Conservation (phyloP, 129 eudicot genomes). For the Gnaphalium uliginosum region DNA sequence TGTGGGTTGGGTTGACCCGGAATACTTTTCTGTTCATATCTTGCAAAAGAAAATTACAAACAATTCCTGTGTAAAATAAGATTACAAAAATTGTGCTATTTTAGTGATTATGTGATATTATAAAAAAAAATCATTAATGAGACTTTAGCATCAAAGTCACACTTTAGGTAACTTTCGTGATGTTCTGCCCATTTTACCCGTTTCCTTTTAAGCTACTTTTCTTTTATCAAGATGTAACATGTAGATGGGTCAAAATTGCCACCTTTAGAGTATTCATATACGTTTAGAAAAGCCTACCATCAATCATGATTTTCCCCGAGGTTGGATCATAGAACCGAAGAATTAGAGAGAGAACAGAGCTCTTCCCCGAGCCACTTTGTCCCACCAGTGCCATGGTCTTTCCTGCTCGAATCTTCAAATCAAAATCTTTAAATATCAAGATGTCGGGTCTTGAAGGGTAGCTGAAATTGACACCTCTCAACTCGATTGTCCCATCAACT, state of each 20-base stretch:
- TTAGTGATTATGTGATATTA: neutral
- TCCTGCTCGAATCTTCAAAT: slow-evolving; percentile 73
- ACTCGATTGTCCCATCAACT: slow-evolving; percentile 85
- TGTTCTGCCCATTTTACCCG: neutral
- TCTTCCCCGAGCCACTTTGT: slow-evolving; percentile 98
- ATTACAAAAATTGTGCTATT: neutral
- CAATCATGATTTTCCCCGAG: slow-evolving; percentile 81
- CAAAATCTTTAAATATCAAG: slow-evolving; percentile 72
- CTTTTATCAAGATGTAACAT: neutral
- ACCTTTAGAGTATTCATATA: neutral
- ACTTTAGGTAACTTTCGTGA: neutral
- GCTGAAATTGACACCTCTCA: slow-evolving; percentile 76
- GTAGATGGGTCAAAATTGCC: neutral
- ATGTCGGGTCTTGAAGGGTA: slow-evolving; percentile 95
- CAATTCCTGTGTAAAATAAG: neutral
- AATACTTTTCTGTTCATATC: neutral
- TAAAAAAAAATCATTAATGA: neutral
- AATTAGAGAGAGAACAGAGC: slow-evolving; percentile 80
- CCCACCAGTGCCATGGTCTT: slow-evolving; percentile 92
- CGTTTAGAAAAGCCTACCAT: slow-evolving; percentile 53
- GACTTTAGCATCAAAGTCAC: neutral
- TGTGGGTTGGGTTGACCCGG: neutral
- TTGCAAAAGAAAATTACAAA: neutral
- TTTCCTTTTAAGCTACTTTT: neutral
- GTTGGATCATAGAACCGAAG: slow-evolving; percentile 93